Conservation (phyloP, 176 grass and related monocot genomes). For the Lolium perenne region DNA sequence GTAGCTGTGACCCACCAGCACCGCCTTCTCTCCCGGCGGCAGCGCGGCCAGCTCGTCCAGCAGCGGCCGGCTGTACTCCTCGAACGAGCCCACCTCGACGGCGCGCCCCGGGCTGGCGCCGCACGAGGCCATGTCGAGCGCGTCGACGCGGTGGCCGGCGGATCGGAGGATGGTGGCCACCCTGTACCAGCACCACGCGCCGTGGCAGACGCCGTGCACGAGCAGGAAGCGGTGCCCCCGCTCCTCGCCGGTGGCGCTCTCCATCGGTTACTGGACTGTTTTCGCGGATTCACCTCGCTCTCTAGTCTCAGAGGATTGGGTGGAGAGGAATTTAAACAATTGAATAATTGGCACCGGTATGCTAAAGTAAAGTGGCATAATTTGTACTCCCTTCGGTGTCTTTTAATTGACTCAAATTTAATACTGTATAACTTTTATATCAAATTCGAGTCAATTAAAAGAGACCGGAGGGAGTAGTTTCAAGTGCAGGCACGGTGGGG, state of each 20-base stretch:
- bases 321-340: too few species aligned
- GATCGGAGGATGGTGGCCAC: conserved; percentile 26
- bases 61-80: conserved; percentile 41
- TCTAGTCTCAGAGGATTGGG: too few species aligned
- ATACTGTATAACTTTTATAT: too few species aligned
- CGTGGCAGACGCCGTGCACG: conserved; percentile 59
- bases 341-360: too few species aligned
- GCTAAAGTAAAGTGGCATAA: too few species aligned
- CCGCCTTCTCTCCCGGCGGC: conserved; percentile 35
- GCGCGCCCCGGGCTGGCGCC: conserved; percentile 35
- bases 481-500: too few species aligned
- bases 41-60: conserved; percentile 14
- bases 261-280: conserved; percentile 29
- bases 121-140: conserved; percentile 56
- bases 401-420: too few species aligned
- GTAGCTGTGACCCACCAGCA: conserved; percentile 56
- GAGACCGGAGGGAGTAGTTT: too few species aligned
- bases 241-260: neutral
- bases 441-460: too few species aligned
- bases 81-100: conserved; percentile 31
- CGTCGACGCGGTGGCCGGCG: conserved; percentile 44
- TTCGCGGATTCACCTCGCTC: too few species aligned
- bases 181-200: conserved; percentile 59
- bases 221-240: conserved; percentile 46
- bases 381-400: too few species aligned